Evolutionary conservation across 192 early-diverging fungal species (phyloP).

Genomic region (Kickxella alabastrina): DNA sequence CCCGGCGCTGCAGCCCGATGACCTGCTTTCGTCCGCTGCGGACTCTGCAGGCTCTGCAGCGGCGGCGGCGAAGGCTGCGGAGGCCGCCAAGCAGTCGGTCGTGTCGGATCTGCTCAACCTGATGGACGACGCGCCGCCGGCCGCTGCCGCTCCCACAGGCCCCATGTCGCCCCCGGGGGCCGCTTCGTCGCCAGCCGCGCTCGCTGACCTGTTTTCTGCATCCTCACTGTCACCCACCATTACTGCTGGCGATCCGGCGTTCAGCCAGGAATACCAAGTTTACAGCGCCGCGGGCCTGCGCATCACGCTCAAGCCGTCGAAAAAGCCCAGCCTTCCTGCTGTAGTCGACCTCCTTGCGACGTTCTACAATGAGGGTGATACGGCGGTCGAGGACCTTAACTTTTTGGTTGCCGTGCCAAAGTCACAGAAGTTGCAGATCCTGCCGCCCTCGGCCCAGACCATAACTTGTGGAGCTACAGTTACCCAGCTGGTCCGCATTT

Average conservation of each 20-base stretch:
- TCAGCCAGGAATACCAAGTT: slow-evolving; percentile 51
- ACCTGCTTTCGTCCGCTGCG: slow-evolving; percentile 6
- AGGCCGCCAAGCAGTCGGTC: slow-evolving; percentile 22
- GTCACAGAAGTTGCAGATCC: slow-evolving; percentile 83
- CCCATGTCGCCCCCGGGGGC: slow-evolving; percentile 25
- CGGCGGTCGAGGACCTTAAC: slow-evolving; percentile 58
- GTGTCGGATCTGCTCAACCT: slow-evolving; percentile 63
- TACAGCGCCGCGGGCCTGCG: slow-evolving; percentile 78
- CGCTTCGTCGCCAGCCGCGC: slow-evolving; percentile 50
- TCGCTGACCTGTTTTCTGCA: slow-evolving; percentile 77
- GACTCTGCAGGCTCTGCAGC: slow-evolving; percentile 12
- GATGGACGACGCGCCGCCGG: slow-evolving; percentile 53
- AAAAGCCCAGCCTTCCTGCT: slow-evolving; percentile 57
- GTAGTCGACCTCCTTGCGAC: slow-evolving; percentile 65
- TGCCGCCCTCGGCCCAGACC: slow-evolving; percentile 65
- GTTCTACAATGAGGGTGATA: slow-evolving; percentile 63
- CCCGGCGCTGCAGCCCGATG: slow-evolving; percentile 19
- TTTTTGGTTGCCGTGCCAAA: slow-evolving; percentile 96
- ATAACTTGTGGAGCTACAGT: slow-evolving; percentile 60
- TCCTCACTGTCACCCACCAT: slow-evolving; percentile 44
- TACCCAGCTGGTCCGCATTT: slow-evolving; percentile 78
- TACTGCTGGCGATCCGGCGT: slow-evolving; percentile 10
- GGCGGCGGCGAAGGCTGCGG: slow-evolving; percentile 11
- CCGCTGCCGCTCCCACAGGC: slow-evolving; percentile 1
- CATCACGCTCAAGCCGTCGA: slow-evolving; percentile 71